Conservation (phyloP, 768 basidiomycete species). For the Lactarius quietus region DNA sequence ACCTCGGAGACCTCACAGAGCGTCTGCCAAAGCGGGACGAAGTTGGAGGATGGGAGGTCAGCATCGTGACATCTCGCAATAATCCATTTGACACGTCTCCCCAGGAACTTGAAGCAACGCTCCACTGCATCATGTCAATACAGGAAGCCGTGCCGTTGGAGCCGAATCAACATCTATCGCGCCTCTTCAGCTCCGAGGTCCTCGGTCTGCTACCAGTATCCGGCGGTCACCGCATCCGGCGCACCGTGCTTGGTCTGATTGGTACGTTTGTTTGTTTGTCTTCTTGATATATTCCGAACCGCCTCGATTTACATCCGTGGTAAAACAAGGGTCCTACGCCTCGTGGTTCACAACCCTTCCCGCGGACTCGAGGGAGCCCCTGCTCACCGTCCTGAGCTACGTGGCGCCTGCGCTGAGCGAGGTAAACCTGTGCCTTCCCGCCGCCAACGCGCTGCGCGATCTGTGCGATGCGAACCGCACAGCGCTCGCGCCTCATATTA, state of each 20-base stretch:
- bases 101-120: slow-evolving; percentile 80
- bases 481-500: slow-evolving; percentile 80
- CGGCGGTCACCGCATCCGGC: slow-evolving; percentile 61
- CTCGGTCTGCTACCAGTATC: slow-evolving; percentile 64
- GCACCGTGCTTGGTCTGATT: slow-evolving; percentile 70
- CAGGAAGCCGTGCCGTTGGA: slow-evolving; percentile 80
- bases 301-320: neutral
- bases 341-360: slow-evolving; percentile 71
- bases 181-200: slow-evolving; percentile 69
- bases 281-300: neutral
- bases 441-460: slow-evolving; percentile 79
- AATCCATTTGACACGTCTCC: neutral
- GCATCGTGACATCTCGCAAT: slow-evolving; percentile 22
- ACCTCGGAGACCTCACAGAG: slow-evolving; percentile 58
- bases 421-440: slow-evolving; percentile 57
- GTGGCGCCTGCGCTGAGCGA: slow-evolving; percentile 70
- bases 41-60: slow-evolving; percentile 70
- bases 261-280: slow-evolving; percentile 43
- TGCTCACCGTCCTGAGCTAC: slow-evolving; percentile 64
- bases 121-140: slow-evolving; percentile 82
- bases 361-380: slow-evolving; percentile 36
- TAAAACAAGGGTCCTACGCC: slow-evolving; percentile 58
- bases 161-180: slow-evolving; percentile 49
- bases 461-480: slow-evolving; percentile 86
- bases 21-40: slow-evolving; percentile 46